Evolutionary conservation across 768 basidiomycete genomes (phyloP), one percentile per base, ranked within the genome.

Genomic region (Wakefieldia striispora): DNA sequence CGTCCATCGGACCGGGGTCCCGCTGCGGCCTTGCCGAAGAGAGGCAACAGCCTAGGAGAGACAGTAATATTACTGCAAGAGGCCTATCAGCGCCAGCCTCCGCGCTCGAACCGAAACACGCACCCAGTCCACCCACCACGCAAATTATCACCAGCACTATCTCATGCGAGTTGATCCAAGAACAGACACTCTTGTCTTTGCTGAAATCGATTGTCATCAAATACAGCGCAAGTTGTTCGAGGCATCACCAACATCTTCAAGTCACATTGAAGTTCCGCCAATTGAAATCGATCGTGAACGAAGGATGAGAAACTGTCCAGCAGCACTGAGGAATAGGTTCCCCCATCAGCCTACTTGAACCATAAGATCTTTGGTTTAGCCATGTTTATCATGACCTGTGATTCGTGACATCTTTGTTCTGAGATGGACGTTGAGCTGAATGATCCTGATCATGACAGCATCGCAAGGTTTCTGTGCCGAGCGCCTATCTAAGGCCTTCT

Each of bases 361-460:
- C 40, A n/a, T 14, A n/a, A 33, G 24, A 19, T 6, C n/a, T n/a
- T n/a, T n/a, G 12, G 27, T 60, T 56, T 35, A 24, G 14, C 21
- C 34, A 24, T 60, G 47, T 60, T 60, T 60, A 34, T 24, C 31
- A 31, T 26, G 27, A 33, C 40, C 46, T 37, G 47, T 50, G 50
- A 40, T 29, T 16, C 33, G 8, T 36, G 40, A 29, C 7, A 33
- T 33, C 33, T 16, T 33, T 33, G 33, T 16, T 33, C 7, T 7
- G 6, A 33, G 33, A 33, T 33, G 33, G 29, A 29, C 29, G 29
- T 29, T 13, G 29, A 14, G 33, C 33, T 33, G 33, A 33, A 33
- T 33, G 33, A 33, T 33, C 33, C 14, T 16, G 14, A 33, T 33
- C 33, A 14, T 33, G 33, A 33, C 33, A 33, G 33, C 33, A 33